Evolutionary conservation across 768 basidiomycete genomes (phyloP), one percentile per base, ranked within the genome.

Genomic region (Podaxis rugospora): DNA sequence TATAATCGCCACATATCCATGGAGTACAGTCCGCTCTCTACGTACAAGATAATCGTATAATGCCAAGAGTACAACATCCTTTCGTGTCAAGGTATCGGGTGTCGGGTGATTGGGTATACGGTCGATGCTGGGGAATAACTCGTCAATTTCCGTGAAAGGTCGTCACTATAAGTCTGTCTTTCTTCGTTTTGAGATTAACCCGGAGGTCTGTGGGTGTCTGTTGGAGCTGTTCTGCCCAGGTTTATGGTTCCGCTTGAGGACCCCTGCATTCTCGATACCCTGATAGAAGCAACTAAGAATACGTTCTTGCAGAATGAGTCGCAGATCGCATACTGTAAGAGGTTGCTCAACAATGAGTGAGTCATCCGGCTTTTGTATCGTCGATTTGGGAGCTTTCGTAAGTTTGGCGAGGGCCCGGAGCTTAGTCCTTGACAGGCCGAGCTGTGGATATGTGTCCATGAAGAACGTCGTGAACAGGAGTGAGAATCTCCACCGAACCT

Each of bases 321-420:
- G 25, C 21, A 7, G 46, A 36, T 35, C 18, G 25, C 59, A 25
- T 53, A 60, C 52, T 23, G 7, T n/a, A 42, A 59, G 51, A 5
- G 58, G 59, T 23, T 28, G 42, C 14, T 61, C 59, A 21, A 61
- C 59, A 54, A 55, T 25, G 16, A 61, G 53, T 13, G 59, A 61
- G 52, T 54, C 52, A 39, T 61, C 59, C 6, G 42, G 21, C 49
- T 40, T 39, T 35, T 46, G 52, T 14, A 16, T 25, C 32, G 53
- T 27, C 16, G 53, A 16, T 18, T 44, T 40, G 21, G 52, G 21
- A 7, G 42, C 6, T 37, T 49, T 61, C 35, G 46, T 49, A 54
- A 46, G 42, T 40, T 50, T 55, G 3, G 35, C 21, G 6, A 61
- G 52, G 10, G 36, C 59, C 21, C 59, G 59, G 18, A 55, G 51